Evolutionary conservation across 208 protist species (phyloP).

Genomic region (Phytomonas sp.): DNA sequence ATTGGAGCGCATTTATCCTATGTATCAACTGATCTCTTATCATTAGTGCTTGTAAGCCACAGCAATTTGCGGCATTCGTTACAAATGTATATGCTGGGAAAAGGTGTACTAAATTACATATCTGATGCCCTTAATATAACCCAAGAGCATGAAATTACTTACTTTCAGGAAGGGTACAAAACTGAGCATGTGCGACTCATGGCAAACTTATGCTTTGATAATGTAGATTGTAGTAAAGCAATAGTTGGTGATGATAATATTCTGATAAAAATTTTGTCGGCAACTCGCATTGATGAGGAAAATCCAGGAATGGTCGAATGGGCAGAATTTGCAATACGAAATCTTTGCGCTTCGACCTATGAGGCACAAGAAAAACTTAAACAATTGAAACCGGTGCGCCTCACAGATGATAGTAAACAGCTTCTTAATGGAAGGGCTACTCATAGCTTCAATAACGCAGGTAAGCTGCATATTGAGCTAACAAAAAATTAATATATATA

Average conservation of each 20-base stretch:
- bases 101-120: conserved; percentile 44
- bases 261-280: conserved; percentile 46
- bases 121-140: conserved; percentile 49
- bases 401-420: conserved; percentile 41
- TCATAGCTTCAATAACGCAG: conserved; percentile 24
- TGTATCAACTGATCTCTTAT: conserved; percentile 48
- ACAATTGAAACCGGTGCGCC: conserved; percentile 30
- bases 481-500: background rate
- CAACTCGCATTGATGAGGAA: conserved; percentile 79
- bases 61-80: conserved; percentile 23
- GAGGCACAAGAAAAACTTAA: conserved; percentile 52
- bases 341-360: conserved; percentile 54
- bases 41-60: conserved; percentile 42
- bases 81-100: conserved; percentile 54
- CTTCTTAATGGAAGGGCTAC: conserved; percentile 37
- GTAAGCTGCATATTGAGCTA: conserved; percentile 23
- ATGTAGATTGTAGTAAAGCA: conserved; percentile 23
- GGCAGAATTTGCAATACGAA: conserved; percentile 82
- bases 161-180: conserved; percentile 70
- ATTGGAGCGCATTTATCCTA: conserved; percentile 50
- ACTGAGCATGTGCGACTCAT: conserved; percentile 68
- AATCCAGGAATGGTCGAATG: conserved; percentile 87
- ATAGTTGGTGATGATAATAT: conserved; percentile 33
- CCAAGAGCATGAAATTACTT: conserved; percentile 60
- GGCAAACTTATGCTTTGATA: conserved; percentile 60